Base-by-base conservation (phyloP, 345 rosid genomes). In the Moricandia moricandioides region DNA sequence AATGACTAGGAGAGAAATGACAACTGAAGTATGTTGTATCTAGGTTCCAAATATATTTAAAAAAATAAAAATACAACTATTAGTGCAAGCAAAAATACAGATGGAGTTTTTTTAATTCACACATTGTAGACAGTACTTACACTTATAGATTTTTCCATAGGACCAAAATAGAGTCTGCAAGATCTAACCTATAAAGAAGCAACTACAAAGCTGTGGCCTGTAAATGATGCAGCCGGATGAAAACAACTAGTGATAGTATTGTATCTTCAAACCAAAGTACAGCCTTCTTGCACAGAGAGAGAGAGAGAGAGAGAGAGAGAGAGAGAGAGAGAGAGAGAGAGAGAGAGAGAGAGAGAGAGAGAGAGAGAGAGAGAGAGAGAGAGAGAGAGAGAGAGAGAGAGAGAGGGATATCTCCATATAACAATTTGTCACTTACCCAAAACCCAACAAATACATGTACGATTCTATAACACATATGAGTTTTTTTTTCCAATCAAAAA, bases 131-230 rank as follows among this genome's bases (percentile, higher is more conserved):
- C 10, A 70, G 67, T 10, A 71, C 77, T 52, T 81, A 88, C 97
- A 83, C 82, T 84, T 79, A 95, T 89, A 45, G 89, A 78, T 70
- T 90, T 80, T 83, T 95, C 99, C 93, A 95, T 90, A 70, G 97
- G 87, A 81, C 97, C 91, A 21, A 97, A 95, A 87, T 88, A 95
- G 27, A 95, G 90, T 75, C 91, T 84, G 80, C 87, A 92, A 55
- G 91, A 92, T 81, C 97, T 97, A 68, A 95, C 96, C 69, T 88
- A 88, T 78, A 95, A 78, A 27, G 97, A 84, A 75, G 89, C 87
- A 70, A 92, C 99, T 26, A 89, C 86, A 71, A 79, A 76, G n/a
- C 83, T 78, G 80, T 90, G 99, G 40, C 89, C 93, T 43, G 70
- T 72, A 51, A 92, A 86, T 65, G 93, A 88, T 17, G 91, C 97